Evolutionary conservation across 192 early-diverging fungal species (phyloP), one percentile per base, ranked within the genome.

Genomic region (Backusella luteola): DNA sequence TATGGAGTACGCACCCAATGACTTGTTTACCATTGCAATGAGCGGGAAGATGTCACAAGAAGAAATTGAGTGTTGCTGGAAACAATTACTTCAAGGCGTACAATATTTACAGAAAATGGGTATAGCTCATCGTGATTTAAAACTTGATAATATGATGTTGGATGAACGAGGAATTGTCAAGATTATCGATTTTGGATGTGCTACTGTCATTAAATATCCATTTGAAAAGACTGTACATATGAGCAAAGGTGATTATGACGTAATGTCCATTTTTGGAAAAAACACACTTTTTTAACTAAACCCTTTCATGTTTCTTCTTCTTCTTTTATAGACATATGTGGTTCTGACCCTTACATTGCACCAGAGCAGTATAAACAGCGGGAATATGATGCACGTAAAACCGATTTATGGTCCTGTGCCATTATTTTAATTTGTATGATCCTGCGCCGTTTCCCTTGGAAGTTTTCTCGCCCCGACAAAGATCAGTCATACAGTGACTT

Each of bases 281-380:
- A 49, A 49, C 0, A 49, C 6, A n/a, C 44, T 34, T 34, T 35
- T 46, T 56, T 38, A 3, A 34, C 59, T 56, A 23, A 36, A 42
- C 59, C 15, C 19, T 49, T 49, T 49, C 53, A 39, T 39, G 9
- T 39, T 53, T 53, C n/a, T 53, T 1, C 11, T 12, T 26, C 12
- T 29, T 63, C 11, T 29, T 26, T 26, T 26, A 71, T 85, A 79
- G 97, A 96, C 21, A 83, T 95, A 19, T 94, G 89, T 78, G 97
- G 97, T 19, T 95, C 93, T 11, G 97, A 96, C 46, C 97, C 97
- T 9, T 99, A 98, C 83, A 99, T 99, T 86, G 96, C 95, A 0
- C 97, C 97, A 42, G 97, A 98, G 80, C 86, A 89, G 26, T 92
- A 94, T 75, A 80, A 77, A 42, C 86, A 86, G 7, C 82, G 83